Conservation (phyloP, 306 rosid genomes). For the Nissolia schottii region DNA sequence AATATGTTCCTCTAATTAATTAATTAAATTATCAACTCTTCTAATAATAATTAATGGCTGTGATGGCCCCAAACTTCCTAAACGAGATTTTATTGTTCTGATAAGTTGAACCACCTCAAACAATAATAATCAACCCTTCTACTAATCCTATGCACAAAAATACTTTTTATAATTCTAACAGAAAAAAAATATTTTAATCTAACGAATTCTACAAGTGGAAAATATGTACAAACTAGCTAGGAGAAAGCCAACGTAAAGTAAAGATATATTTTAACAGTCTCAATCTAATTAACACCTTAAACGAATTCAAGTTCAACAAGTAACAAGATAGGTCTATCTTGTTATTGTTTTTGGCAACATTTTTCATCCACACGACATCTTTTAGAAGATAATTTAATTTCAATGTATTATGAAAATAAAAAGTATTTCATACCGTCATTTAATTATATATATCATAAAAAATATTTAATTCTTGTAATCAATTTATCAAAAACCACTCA, state of each 20-base stretch:
- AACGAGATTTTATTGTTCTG: slow-evolving; percentile 10
- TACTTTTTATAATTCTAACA: not conserved
- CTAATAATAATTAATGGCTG: slow-evolving; percentile 7
- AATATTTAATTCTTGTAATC: too few species aligned
- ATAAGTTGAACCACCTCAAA: slow-evolving; percentile 31
- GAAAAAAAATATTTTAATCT: slow-evolving; percentile 8
- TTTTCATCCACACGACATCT: slow-evolving; percentile 22
- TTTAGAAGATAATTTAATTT: too few species aligned
- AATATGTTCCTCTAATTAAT: not conserved
- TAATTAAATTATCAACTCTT: slow-evolving; percentile 22
- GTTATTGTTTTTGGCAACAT: slow-evolving; percentile 17
- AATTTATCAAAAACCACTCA: too few species aligned
- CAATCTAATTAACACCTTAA: not conserved
- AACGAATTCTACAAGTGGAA: slow-evolving; percentile 8
- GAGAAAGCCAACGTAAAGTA: not conserved
- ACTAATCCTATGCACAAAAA: not conserved
- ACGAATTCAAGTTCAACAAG: slow-evolving; percentile 32
- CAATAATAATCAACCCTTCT: slow-evolving; percentile 8
- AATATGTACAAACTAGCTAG: not conserved
- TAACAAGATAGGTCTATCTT: not conserved
- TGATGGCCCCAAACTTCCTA: not conserved
- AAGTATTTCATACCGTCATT: too few species aligned
- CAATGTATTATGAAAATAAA: too few species aligned
- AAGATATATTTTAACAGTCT: slow-evolving; percentile 1
- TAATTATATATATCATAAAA: too few species aligned